Evolutionary conservation across 2,329 filamentous ascomycete species (phyloP), one percentile per base, ranked within the genome.

Genomic region (Pyricularia sp.): DNA sequence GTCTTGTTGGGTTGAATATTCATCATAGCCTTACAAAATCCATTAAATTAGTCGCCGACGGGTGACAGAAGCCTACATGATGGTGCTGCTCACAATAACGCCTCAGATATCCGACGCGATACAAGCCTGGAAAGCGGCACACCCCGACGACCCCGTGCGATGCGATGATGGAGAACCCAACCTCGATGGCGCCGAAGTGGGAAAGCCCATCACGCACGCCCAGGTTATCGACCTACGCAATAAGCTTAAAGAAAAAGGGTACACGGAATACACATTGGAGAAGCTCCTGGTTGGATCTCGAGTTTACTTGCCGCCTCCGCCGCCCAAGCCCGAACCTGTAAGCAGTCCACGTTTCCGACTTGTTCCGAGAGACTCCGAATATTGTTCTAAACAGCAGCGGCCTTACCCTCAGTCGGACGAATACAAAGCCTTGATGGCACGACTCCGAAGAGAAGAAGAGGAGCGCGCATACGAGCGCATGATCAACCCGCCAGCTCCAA

Each of bases 371-470:
- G 42, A 50, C 42, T 50, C 42, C 4, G 42, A 20, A 50, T 5
- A 50, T 50, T 3, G n/a, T 50, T 3, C 42, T 50, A n/a, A 50
- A 17, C 3, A 50, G 42, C 42, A 50, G 20, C 42, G 1, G 20
- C n/a, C 20, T 50, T 50, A 50, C 42, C 5, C 70, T 12, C 26
- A 96, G 88, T 90, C 90, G 0, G 82, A 88, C 9, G 91, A 97
- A 79, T 98, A 94, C 81, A 92, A 92, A 77, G 90, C 90, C 7
- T 83, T 97, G 1, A 98, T 98, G 93, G 88, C 89, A 28, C 88
- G 90, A 20, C 87, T 99, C 25, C 92, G 93, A 71, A 88, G 86
- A 70, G 89, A 95, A 74, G 91, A 94, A 80, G 94, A 98, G 81
- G 86, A 89, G 72, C 88, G 90, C 71, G 85, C 88, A 68, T 99